A percentile compares a stretch with the other conserved stretches of the same genome.
Evolutionary conservation across 75 land plant species (phyloP).

Genomic region (Sequoia sempervirens): DNA sequence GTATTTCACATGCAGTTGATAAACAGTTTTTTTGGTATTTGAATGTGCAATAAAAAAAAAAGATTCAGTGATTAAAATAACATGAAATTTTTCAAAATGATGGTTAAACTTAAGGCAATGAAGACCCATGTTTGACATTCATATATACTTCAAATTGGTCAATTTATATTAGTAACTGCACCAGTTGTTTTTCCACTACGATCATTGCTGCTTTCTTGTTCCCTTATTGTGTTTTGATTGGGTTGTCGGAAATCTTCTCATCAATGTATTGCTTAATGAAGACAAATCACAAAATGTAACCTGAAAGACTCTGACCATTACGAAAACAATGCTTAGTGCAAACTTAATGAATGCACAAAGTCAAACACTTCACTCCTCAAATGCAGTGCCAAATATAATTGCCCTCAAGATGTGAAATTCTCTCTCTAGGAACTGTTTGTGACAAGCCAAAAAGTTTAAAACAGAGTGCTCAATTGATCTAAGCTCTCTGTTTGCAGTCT

Average conservation of each 20-base stretch:
- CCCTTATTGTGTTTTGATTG: background rate
- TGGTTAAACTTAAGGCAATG: background rate
- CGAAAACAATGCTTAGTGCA: background rate
- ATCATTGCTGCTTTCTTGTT: background rate
- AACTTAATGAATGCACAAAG: background rate
- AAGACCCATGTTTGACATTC: background rate
- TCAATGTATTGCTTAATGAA: background rate
- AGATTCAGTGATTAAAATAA: background rate
- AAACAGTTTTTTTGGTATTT: background rate
- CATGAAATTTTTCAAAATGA: background rate
- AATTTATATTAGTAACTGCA: background rate
- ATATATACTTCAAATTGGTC: background rate
- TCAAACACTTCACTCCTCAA: background rate
- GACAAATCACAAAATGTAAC: background rate
- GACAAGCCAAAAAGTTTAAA: background rate
- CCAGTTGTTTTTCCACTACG: background rate
- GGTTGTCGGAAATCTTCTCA: background rate
- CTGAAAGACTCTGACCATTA: background rate
- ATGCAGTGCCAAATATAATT: background rate
- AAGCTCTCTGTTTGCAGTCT: background rate
- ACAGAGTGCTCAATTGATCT: background rate
- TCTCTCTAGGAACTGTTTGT: background rate
- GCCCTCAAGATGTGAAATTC: background rate
- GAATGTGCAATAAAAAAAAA: background rate
- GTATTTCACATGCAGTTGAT: constrained; percentile 22